Evolutionary conservation across 2,329 filamentous ascomycete genomes (phyloP), one percentile per base, ranked within the genome.

Genomic region (Ophiostoma montium): DNA sequence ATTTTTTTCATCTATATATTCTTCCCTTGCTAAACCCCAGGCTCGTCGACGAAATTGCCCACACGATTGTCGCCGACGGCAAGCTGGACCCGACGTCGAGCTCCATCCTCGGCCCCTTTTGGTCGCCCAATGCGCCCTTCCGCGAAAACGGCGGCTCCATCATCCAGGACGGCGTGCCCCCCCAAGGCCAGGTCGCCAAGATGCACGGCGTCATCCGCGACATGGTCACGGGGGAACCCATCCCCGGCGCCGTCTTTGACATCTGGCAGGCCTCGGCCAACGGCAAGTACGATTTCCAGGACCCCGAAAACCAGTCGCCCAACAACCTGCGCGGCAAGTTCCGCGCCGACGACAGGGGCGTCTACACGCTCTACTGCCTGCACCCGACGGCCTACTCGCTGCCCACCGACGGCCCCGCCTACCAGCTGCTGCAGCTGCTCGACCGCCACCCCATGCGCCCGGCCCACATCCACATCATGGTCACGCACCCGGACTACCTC

Each of bases 71-170:
- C 46, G 67, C 71, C 48, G 66, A 66, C 46, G 57, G 59, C 33
- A 68, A 68, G n/a, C 67, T 68, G 13, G 59, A 67, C 13, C 70
- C 79, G 11, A 92, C 86, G 5, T 76, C 84, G 2, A 84, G 84
- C 4, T 80, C 86, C 36, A 87, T 94, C 55, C 74, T 94, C 0
- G 87, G 87, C 0, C 87, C 87, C 1, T 94, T 94, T 67, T 94
- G 85, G 76, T 75, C 85, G 6, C 72, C 78, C 39, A 74, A 88
- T 56, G 78, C 86, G 0, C 86, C 86, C 5, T 66, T 74, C 51
- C 74, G 81, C 43, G 66, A 77, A n/a, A 84, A 84, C 59, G 86
- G 84, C 46, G 75, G 71, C 42, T 80, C 70, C 57, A 86, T 92
- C 54, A 70, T 80, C 18, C 67, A 67, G 50, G 58, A 64, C 54